phyloP scores from a whole-genome alignment of 805 yeast genomes.

The Clavispora carvajalis region DNA sequence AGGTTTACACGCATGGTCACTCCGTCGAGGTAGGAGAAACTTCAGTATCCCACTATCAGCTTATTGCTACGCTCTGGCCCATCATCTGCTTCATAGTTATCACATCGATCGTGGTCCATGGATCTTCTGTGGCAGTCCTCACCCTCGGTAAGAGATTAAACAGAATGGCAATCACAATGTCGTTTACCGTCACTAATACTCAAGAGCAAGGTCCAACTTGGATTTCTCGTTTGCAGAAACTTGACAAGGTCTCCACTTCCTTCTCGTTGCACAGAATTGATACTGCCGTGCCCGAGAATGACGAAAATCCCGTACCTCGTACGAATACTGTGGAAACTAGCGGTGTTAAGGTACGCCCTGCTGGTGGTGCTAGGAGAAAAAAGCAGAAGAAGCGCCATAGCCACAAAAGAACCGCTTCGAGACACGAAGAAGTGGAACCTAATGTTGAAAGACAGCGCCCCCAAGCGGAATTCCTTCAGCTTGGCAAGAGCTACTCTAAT shows the following conservation, averaged over 20 bases:
- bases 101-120: constrained; percentile 82
- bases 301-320: constrained; percentile 20
- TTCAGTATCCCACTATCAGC: constrained; percentile 43
- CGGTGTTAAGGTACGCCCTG: constrained; percentile 62
- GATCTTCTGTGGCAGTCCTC: constrained; percentile 52
- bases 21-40: constrained; percentile 46
- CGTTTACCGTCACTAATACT: constrained; percentile 61
- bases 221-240: constrained; percentile 79
- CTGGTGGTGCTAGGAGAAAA: constrained; percentile 66
- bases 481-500: constrained; percentile 26
- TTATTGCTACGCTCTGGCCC: constrained; percentile 63
- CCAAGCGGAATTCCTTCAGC: constrained; percentile 35
- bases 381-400: constrained; percentile 31
- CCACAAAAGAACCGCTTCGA: constrained; percentile 28
- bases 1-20: constrained; percentile 41
- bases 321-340: constrained; percentile 52
- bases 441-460: constrained; percentile 31
- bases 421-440: constrained; percentile 12
- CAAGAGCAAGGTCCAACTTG: constrained; percentile 56
- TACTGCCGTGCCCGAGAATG: constrained; percentile 34
- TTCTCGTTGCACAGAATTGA: constrained; percentile 81
- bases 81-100: constrained; percentile 65
- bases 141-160: constrained; percentile 72
- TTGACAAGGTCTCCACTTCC: constrained; percentile 67
- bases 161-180: constrained; percentile 88